Evolutionary conservation across 2,329 filamentous ascomycete genomes (phyloP).

Genomic region (Fusarium devonianum): DNA sequence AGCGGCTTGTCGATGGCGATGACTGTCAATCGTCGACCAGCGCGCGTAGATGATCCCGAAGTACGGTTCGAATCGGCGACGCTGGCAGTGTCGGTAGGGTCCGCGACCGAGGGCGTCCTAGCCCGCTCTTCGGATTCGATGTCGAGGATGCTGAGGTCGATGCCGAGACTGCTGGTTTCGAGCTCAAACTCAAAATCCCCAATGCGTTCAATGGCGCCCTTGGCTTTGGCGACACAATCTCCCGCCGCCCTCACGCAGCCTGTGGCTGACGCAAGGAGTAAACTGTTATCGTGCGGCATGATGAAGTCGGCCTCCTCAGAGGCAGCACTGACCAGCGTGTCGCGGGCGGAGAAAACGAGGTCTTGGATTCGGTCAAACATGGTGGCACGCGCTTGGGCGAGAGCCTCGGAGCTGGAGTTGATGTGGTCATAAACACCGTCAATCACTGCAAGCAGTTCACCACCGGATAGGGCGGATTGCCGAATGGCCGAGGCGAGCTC

Average conservation of each 20-base stretch:
- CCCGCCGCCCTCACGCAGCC: constrained; percentile 89
- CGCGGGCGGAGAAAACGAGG: constrained; percentile 80
- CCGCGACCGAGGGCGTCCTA: constrained; percentile 44
- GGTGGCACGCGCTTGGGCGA: constrained; percentile 73
- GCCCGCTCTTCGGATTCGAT: constrained; percentile 46
- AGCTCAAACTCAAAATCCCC: constrained; percentile 91
- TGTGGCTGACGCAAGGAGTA: constrained; percentile 80
- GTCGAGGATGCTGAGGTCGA: constrained; percentile 62
- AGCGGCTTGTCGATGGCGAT: constrained; percentile 71
- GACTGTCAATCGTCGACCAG: constrained; percentile 49
- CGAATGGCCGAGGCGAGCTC: constrained; percentile 84
- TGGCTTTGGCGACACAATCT: constrained; percentile 88
- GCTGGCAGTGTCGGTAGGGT: constrained; percentile 49
- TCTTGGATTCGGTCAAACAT: constrained; percentile 84
- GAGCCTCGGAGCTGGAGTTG: constrained; percentile 67
- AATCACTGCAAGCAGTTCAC: constrained; percentile 78
- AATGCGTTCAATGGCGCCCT: constrained; percentile 83
- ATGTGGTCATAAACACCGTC: constrained; percentile 84
- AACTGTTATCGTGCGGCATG: constrained; percentile 78
- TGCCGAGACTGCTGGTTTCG: constrained; percentile 61
- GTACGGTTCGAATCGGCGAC: constrained; percentile 50
- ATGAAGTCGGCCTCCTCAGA: constrained; percentile 79
- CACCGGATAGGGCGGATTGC: constrained; percentile 82
- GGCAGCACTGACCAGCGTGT: constrained; percentile 75
- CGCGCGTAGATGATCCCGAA: constrained; percentile 47